Evolutionary conservation across 805 yeast genomes (phyloP).

Genomic region (Phaffomyces thermotolerans): DNA sequence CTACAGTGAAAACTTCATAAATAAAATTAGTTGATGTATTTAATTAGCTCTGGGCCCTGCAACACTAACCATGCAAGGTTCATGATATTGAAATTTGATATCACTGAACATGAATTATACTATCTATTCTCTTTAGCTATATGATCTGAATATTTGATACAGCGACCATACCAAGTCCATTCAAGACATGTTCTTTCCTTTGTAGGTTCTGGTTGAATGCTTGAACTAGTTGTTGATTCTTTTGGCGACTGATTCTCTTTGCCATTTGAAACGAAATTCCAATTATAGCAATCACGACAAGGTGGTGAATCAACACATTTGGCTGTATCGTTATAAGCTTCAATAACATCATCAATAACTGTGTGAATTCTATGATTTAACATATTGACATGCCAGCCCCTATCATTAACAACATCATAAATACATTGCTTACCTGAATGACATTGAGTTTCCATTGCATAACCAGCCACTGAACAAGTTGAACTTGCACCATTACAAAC

Average conservation of each 20-base stretch:
- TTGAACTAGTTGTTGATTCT: neutral
- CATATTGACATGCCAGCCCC: slow-evolving; percentile 87
- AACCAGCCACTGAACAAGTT: slow-evolving; percentile 85
- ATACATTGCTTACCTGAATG: slow-evolving; percentile 85
- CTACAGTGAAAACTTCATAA: no score
- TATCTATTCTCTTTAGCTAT: neutral
- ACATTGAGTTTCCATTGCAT: slow-evolving; percentile 94
- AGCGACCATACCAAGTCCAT: slow-evolving; percentile 53
- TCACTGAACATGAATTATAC: no score
- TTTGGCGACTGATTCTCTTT: neutral
- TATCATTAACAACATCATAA: slow-evolving; percentile 83
- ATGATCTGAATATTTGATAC: slow-evolving; percentile 31
- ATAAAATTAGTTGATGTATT: no score
- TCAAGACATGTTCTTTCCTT: slow-evolving; percentile 23
- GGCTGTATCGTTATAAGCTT: slow-evolving; percentile 71
- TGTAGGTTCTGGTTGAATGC: slow-evolving; percentile 13
- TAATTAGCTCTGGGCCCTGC: no score
- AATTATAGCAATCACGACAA: slow-evolving; percentile 84
- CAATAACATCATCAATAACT: slow-evolving; percentile 75
- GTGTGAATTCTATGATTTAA: slow-evolving; percentile 86
- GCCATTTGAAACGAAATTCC: slow-evolving; percentile 56
- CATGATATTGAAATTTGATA: no score
- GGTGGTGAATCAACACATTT: slow-evolving; percentile 68
- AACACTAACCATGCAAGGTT: no score
- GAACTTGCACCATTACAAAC: slow-evolving; percentile 92